Evolutionary conservation across 1,284 basidiomycete genomes (phyloP), one percentile per base, ranked within the genome.

Genomic region (Mycena citricolor): DNA sequence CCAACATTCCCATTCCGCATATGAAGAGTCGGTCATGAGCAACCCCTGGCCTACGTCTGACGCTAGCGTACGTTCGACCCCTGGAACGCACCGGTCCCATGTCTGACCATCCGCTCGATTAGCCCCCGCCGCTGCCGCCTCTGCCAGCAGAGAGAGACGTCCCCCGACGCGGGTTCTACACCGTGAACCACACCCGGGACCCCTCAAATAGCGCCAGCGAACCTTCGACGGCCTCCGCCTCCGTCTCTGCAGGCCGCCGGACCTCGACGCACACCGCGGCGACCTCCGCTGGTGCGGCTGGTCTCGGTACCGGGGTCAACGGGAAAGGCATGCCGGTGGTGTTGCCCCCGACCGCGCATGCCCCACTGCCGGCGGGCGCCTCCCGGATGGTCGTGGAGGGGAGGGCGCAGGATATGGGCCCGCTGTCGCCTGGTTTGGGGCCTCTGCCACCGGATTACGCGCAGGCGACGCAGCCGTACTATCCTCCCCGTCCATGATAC

Each of bases 391-490:
- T 46, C 5, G 44, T 49, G 11, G 39, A 32, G 0, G 46, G 51
- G 16, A 39, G 51, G 20, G 51, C 48, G 30, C 51, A 49, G 17
- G 51, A 52, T 16, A 28, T 34, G 8, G 51, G 51, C 11, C 47
- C 51, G 8, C 23, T 38, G 22, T 12, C 12, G 16, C 24, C 36
- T 6, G 36, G 20, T 14, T 22, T 13, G 10, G 31, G 14, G 25
- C 12, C 16, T 4, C 34, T 52, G 4, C 51, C 47, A 17, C 51
- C 51, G 1, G 43, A 42, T 12, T 52, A 52, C 22, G 22, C 32
- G 20, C 51, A 52, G 32, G 51, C 51, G 11, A 49, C 47, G 16
- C 40, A 46, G 25, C 38, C 49, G 14, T 51, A 49, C n/a, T n/a
- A n/a, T n/a, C n/a, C n/a, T n/a, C n/a, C n/a, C n/a, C n/a, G n/a